Conservation (phyloP, 768 basidiomycete species). For the Panaeolus cyanescens region DNA sequence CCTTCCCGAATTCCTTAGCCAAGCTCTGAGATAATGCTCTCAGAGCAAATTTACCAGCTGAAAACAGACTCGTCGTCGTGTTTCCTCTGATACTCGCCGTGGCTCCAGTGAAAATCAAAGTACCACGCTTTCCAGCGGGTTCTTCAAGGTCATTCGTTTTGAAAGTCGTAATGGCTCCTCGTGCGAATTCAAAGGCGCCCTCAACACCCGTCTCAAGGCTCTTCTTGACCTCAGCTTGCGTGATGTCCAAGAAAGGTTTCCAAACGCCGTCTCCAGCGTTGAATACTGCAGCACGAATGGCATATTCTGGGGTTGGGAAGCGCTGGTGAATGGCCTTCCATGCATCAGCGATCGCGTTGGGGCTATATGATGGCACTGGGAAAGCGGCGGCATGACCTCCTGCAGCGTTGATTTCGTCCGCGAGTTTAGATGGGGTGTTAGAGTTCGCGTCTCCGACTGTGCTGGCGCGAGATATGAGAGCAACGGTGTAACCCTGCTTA, state of each 20-base stretch:
- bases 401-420: conserved; percentile 50
- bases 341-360: conserved; percentile 47
- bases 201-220: conserved; percentile 53
- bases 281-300: conserved; percentile 62
- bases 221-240: conserved; percentile 55
- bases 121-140: conserved; percentile 54
- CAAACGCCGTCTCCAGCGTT: conserved; percentile 59
- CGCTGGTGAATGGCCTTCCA: conserved; percentile 45
- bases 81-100: conserved; percentile 69
- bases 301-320: conserved; percentile 48
- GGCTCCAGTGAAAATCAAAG: conserved; percentile 72
- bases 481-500: not conserved
- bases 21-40: conserved; percentile 69
- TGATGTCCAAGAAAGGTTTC: conserved; percentile 69
- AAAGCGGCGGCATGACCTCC: conserved; percentile 65
- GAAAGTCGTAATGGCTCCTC: conserved; percentile 58
- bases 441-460: conserved; percentile 29
- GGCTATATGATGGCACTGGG: conserved; percentile 50
- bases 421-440: conserved; percentile 41
- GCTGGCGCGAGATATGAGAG: not conserved
- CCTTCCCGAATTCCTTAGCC: conserved; percentile 71
- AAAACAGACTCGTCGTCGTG: conserved; percentile 56
- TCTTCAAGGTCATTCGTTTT: conserved; percentile 54
- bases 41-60: conserved; percentile 62
- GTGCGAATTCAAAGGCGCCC: conserved; percentile 64